Conservation (phyloP, 352 stramenopile genomes). For the Globisporangium spiculum region DNA sequence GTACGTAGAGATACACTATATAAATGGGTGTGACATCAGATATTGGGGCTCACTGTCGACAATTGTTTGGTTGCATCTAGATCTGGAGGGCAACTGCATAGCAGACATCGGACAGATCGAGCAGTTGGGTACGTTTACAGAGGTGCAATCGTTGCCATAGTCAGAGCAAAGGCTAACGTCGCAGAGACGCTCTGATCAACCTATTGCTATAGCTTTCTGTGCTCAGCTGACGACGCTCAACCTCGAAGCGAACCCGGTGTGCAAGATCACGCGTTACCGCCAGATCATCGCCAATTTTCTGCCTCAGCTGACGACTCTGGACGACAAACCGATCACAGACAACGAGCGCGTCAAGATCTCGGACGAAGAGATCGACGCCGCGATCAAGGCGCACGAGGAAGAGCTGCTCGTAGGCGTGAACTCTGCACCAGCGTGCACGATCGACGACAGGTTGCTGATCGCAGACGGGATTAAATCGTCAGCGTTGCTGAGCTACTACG, state of each 20-base stretch:
- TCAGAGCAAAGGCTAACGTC: not conserved
- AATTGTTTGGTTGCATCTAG: slow-evolving; percentile 17
- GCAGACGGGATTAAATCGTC: slow-evolving; percentile 21
- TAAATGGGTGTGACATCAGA: not conserved
- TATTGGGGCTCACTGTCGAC: not conserved
- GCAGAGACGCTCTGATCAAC: not conserved
- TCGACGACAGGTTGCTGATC: slow-evolving; percentile 19
- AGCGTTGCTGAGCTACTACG: slow-evolving; percentile 1
- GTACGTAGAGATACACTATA: slow-evolving; percentile 22
- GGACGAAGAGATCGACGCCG: slow-evolving; percentile 47
- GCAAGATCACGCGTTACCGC: slow-evolving; percentile 51
- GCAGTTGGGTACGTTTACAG: slow-evolving; percentile 50
- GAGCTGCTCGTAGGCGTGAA: slow-evolving; percentile 6
- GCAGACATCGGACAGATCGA: slow-evolving; percentile 73
- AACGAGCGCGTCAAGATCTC: slow-evolving; percentile 40
- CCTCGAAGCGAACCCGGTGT: slow-evolving; percentile 67
- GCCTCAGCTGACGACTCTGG: slow-evolving; percentile 63
- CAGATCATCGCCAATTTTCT: slow-evolving; percentile 68
- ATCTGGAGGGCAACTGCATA: slow-evolving; percentile 72
- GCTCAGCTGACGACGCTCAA: slow-evolving; percentile 57
- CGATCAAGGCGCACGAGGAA: slow-evolving; percentile 32
- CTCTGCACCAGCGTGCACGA: not conserved
- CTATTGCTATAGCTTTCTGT: slow-evolving; percentile 46
- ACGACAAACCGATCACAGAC: slow-evolving; percentile 39
- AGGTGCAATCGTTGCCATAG: not conserved